A percentile compares a stretch with the other conserved stretches of the same genome.
Evolutionary conservation across 305 asterid species (phyloP).

Genomic region (Solanum hybrid): DNA sequence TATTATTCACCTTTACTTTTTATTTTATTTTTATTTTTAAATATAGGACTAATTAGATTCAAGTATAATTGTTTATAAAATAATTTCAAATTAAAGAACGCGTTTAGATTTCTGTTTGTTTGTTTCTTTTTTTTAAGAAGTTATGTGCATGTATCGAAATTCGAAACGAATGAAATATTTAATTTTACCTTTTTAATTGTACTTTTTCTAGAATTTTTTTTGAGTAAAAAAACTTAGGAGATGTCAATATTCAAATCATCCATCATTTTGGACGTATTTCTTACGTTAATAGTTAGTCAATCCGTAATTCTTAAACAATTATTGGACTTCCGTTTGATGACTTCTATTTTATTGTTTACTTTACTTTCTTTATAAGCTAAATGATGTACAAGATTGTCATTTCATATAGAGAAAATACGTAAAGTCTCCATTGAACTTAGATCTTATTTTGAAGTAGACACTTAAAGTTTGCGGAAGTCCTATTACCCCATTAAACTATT

Average conservation of each 20-base stretch:
- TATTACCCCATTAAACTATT: no score
- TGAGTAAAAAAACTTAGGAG: background rate
- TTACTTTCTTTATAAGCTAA: background rate
- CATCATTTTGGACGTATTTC: background rate
- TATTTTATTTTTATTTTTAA: background rate
- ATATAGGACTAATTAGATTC: background rate
- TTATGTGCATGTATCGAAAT: background rate
- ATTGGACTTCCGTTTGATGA: background rate
- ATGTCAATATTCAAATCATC: background rate
- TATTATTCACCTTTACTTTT: background rate
- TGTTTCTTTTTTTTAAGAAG: background rate
- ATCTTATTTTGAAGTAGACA: no score
- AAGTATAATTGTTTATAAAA: background rate
- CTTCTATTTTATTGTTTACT: background rate
- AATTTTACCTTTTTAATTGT: background rate
- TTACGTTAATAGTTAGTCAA: background rate
- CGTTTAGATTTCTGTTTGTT: background rate
- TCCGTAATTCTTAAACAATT: background rate
- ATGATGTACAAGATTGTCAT: background rate
- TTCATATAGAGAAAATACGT: no score
- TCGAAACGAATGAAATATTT: background rate
- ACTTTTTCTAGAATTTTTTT: background rate
- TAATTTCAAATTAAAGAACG: background rate
- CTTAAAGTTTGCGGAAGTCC: no score
- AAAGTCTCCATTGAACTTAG: no score